A percentile compares a stretch with the other conserved stretches of the same genome.
phyloP scores from a whole-genome alignment of 495 filamentous ascomycete species.

The Neurospora sp. region DNA sequence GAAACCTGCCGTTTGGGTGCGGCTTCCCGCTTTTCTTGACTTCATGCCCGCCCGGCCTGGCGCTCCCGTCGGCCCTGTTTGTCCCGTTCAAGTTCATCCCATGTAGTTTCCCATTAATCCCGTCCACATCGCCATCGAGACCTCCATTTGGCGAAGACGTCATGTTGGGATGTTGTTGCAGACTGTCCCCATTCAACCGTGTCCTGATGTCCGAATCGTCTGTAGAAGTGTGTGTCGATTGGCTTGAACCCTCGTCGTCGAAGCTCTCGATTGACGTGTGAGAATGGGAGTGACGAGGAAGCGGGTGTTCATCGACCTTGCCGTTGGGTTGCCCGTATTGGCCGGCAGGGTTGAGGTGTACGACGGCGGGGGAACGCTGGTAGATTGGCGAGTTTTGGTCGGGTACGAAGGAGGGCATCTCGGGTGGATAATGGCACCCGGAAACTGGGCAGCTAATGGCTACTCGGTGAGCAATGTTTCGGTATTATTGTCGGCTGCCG shows the following conservation, averaged over 20 bases:
- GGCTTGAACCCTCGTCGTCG: conserved; percentile 25
- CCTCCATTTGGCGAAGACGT: conserved; percentile 15
- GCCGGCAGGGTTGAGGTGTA: conserved; percentile 23
- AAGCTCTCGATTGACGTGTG: conserved; percentile 28
- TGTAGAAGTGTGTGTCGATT: conserved; percentile 17
- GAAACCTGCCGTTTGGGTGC: conserved; percentile 9
- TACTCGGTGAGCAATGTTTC: conserved; percentile 8
- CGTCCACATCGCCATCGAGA: conserved; percentile 9
- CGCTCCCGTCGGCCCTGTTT: background rate
- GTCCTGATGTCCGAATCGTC: conserved; percentile 18
- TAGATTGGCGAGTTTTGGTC: conserved; percentile 40
- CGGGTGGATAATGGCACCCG: conserved; percentile 11
- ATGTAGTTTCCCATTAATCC: conserved; percentile 1
- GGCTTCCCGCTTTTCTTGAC: conserved; percentile 7
- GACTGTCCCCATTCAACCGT: conserved; percentile 11
- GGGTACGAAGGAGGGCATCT: conserved; percentile 52
- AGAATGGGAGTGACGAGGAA: conserved; percentile 20
- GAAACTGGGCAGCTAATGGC: conserved; percentile 1
- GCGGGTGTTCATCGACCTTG: conserved; percentile 19
- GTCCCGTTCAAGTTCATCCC: background rate
- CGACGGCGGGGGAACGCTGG: conserved; percentile 26
- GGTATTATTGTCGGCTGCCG: conserved; percentile 6
- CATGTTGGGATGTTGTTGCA: conserved; percentile 17
- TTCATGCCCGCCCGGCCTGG: background rate
- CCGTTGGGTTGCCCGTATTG: conserved; percentile 20